Evolutionary conservation across 192 early-diverging fungal species (phyloP), one percentile per base, ranked within the genome.

Genomic region (Gamsiella multidivaricata): DNA sequence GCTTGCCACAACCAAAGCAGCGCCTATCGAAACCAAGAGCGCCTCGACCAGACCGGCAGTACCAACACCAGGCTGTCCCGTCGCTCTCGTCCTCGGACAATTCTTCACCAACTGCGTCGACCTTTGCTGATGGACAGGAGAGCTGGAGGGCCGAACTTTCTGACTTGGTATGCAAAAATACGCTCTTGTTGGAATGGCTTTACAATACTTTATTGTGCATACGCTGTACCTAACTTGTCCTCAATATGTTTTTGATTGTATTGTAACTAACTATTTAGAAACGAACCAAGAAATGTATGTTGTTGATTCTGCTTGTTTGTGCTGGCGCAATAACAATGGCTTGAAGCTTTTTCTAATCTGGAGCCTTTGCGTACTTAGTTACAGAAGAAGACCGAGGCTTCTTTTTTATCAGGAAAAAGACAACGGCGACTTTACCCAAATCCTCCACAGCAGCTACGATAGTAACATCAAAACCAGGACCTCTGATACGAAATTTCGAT

Each of bases 351-450:
- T 46, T 23, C 31, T 49, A 55, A 25, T 32, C 36, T 50, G 10
- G 9, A 11, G 5, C 65, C 26, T 17, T 58, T 43, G 5, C 17
- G 34, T 17, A 10, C 28, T 9, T 59, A 62, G 74, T 69, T 29
- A 68, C 59, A 2, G 74, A 78, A 31, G 74, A 78, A 11, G 74
- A 78, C n/a, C 58, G 74, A 7, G 74, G 74, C 50, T 78, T 78
- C 23, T 60, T 78, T 12, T 78, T 78, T 31, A 64, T 60, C 8
- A 68, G 74, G 41, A 78, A 69, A 59, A 62, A 52, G 59, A 41
- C 29, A 3, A 31, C 46, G 5, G 52, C 60, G 23, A 28, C 54
- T 14, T 22, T n/a, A 10, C 7, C 33, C 3, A 1, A 15, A n/a
- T 10, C 52, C 1, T 43, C 50, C 14, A 47, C 45, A 49, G n/a